Conservation (phyloP, 2,329 filamentous ascomycete genomes). For the Fusarium sarcochroum region DNA sequence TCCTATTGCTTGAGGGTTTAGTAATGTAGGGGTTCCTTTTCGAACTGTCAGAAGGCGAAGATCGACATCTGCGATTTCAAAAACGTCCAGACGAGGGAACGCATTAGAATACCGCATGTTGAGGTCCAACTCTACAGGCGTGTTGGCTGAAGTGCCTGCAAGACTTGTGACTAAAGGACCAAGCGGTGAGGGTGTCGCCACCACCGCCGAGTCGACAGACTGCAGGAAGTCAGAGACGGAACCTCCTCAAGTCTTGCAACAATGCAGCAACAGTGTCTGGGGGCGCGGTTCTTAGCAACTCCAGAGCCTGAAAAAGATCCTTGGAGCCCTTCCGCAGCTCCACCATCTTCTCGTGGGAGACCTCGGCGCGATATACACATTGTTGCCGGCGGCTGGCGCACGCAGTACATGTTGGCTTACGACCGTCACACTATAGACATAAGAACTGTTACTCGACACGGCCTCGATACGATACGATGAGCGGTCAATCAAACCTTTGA, state of each 20-base stretch:
- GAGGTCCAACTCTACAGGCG: slow-evolving; percentile 4
- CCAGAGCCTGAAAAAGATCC: slow-evolving; percentile 18
- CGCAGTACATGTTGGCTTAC: slow-evolving; percentile 25
- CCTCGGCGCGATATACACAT: slow-evolving; percentile 26
- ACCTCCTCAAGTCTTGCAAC: background rate
- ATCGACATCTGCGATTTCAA: slow-evolving; percentile 10
- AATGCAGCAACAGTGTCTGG: background rate
- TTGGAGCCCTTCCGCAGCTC: slow-evolving; percentile 17
- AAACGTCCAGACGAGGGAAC: background rate
- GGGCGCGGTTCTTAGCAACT: slow-evolving; percentile 2
- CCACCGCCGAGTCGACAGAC: background rate
- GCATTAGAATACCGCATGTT: slow-evolving; percentile 15
- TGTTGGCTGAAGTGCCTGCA: background rate
- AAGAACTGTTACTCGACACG: slow-evolving; percentile 5
- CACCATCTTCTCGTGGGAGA: slow-evolving; percentile 20
- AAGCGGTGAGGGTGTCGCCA: background rate
- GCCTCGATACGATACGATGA: too few relatives aligned
- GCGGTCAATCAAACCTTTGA: slow-evolving; percentile 21
- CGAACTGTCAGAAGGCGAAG: background rate
- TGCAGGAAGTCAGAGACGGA: slow-evolving; percentile 22
- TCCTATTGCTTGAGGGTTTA: background rate
- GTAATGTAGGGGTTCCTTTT: background rate
- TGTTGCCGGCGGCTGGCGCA: slow-evolving; percentile 24
- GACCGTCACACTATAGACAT: slow-evolving; percentile 22
- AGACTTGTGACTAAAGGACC: background rate